A percentile compares a stretch with the other conserved stretches of the same genome.
Conservation (phyloP, 1,284 basidiomycete genomes). For the Schizophyllum commune region DNA sequence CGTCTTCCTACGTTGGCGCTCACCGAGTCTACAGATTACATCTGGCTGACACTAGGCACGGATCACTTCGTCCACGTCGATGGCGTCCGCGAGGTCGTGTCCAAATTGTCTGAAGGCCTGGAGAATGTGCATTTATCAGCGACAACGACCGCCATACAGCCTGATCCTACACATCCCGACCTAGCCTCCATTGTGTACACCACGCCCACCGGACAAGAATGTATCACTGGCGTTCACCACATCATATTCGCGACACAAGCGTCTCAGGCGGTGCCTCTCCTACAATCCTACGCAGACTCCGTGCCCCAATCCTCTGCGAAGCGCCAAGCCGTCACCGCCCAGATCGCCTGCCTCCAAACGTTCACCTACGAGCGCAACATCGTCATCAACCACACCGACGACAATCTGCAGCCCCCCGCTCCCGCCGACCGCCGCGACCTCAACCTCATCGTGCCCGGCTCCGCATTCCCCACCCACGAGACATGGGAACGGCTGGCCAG, state of each 20-base stretch:
- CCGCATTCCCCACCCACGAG: slow-evolving; percentile 12
- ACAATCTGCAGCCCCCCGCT: slow-evolving; percentile 42
- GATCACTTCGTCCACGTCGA: slow-evolving; percentile 52
- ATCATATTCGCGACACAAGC: slow-evolving; percentile 69
- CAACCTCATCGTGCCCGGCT: slow-evolving; percentile 40
- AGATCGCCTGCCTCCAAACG: slow-evolving; percentile 32
- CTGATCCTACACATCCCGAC: slow-evolving; percentile 23
- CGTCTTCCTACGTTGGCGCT: not conserved
- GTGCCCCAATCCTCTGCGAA: slow-evolving; percentile 20
- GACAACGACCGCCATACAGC: slow-evolving; percentile 35
- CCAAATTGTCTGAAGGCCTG: slow-evolving; percentile 33
- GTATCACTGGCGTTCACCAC: slow-evolving; percentile 46
- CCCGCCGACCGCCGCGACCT: slow-evolving; percentile 49
- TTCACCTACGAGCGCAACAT: slow-evolving; percentile 47
- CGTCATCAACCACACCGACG: slow-evolving; percentile 66
- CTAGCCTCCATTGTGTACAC: slow-evolving; percentile 27
- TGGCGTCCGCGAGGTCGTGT: slow-evolving; percentile 50
- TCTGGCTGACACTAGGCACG: slow-evolving; percentile 51
- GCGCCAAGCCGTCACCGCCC: slow-evolving; percentile 24
- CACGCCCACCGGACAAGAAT: slow-evolving; percentile 6
- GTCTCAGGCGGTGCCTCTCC: slow-evolving; percentile 43
- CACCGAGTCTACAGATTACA: slow-evolving; percentile 38
- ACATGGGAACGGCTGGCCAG: slow-evolving; percentile 5
- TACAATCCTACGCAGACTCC: slow-evolving; percentile 33
- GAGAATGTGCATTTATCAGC: slow-evolving; percentile 46